phyloP scores from a whole-genome alignment of 345 rosid species.

The Euphorbia lathyris region DNA sequence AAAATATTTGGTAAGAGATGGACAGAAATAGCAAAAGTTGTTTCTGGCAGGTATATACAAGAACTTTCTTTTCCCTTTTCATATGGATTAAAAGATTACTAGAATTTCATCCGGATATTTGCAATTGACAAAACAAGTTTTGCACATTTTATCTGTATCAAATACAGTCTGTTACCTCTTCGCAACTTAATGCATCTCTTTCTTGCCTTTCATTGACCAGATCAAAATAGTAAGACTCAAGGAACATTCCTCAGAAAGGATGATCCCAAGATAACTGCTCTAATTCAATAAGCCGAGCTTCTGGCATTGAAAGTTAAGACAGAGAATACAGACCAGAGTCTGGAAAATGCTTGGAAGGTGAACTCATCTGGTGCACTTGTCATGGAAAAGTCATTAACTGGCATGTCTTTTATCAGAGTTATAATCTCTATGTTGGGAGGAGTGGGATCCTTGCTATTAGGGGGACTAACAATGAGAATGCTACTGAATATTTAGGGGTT shows the following conservation, averaged over 20 bases:
- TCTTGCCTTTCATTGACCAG: too few relatives aligned
- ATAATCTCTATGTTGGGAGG: too few relatives aligned
- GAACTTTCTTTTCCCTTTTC: neutral
- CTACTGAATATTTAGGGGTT: neutral
- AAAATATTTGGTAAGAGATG: too few relatives aligned
- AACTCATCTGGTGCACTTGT: too few relatives aligned
- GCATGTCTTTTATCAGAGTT: too few relatives aligned
- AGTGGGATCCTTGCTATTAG: neutral
- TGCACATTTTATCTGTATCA: neutral
- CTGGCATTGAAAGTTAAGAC: constrained; percentile 67
- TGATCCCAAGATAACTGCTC: constrained; percentile 70
- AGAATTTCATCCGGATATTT: too few relatives aligned
- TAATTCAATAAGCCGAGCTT: constrained; percentile 91
- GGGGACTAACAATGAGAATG: neutral
- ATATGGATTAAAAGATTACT: neutral
- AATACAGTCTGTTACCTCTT: constrained; percentile 2
- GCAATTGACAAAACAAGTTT: neutral
- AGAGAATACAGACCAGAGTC: constrained; percentile 77
- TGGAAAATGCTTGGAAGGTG: too few relatives aligned
- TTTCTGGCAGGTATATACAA: too few relatives aligned
- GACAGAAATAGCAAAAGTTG: too few relatives aligned
- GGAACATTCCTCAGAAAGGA: constrained; percentile 68
- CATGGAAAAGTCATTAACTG: too few relatives aligned
- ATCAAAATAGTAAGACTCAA: too few relatives aligned
- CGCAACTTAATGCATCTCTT: constrained; percentile 10